A percentile compares a stretch with the other conserved stretches of the same genome.
phyloP scores from a whole-genome alignment of 176 grass and related monocot species.

The Pontederia crassipes region DNA sequence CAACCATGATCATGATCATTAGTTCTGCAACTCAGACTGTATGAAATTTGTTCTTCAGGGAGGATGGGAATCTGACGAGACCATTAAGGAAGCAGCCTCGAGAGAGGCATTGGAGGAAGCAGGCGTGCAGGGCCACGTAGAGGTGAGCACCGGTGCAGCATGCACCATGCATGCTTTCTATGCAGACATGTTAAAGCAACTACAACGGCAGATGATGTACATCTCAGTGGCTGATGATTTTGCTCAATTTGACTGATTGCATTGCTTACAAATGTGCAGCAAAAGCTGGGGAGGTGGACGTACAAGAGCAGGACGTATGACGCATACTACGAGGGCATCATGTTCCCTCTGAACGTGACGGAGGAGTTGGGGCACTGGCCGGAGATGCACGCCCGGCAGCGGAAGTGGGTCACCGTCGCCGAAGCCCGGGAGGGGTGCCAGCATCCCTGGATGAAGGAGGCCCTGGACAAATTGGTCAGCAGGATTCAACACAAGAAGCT shows the following conservation, averaged over 20 bases:
- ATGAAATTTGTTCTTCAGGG: background rate
- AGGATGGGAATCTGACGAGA: slow-evolving; percentile 17
- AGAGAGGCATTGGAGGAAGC: slow-evolving; percentile 22
- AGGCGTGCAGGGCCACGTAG: slow-evolving; percentile 12
- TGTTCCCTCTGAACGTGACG: slow-evolving; percentile 78
- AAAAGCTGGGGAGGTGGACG: slow-evolving; percentile 46
- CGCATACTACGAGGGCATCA: slow-evolving; percentile 51
- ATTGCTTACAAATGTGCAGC: background rate
- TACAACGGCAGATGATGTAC: background rate
- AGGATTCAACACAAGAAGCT: background rate
- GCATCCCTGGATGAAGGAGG: slow-evolving; percentile 81
- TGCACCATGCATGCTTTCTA: background rate
- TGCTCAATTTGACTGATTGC: background rate
- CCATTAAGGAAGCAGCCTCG: slow-evolving; percentile 15
- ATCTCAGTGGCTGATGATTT: background rate
- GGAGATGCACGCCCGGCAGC: slow-evolving; percentile 61
- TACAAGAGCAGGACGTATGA: slow-evolving; percentile 82
- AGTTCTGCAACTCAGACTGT: background rate
- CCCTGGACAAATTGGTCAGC: slow-evolving; percentile 50
- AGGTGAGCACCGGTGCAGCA: background rate
- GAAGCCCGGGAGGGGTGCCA: slow-evolving; percentile 70
- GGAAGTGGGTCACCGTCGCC: slow-evolving; percentile 64
- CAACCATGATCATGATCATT: background rate
- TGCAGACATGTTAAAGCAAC: background rate
- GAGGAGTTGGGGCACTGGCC: slow-evolving; percentile 67